Conservation (phyloP, 768 basidiomycete species). For the Termitomyces sp. region DNA sequence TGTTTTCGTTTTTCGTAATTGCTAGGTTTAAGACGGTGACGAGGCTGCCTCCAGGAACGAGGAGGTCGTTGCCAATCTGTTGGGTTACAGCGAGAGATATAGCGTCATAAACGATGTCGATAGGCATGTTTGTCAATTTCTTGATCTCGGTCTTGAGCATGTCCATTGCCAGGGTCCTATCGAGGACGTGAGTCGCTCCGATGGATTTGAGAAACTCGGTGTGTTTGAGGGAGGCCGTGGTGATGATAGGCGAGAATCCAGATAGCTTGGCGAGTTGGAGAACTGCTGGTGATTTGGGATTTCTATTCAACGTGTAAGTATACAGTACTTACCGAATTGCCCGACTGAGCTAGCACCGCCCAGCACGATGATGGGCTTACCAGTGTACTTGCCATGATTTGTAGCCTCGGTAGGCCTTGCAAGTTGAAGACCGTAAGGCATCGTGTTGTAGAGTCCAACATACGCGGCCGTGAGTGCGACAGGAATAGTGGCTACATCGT, state of each 20-base stretch:
- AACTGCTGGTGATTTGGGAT: conserved; percentile 14
- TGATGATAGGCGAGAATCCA: conserved; percentile 34
- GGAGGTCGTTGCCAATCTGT: conserved; percentile 18
- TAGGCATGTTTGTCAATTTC: conserved; percentile 17
- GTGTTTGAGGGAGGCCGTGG: conserved; percentile 33
- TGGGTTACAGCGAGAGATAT: conserved; percentile 20
- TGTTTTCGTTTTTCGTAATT: conserved; percentile 28
- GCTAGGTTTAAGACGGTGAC: conserved; percentile 27
- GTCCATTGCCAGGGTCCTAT: conserved; percentile 16
- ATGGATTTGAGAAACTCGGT: conserved; percentile 24
- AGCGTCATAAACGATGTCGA: conserved; percentile 23
- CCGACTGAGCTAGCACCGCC: conserved; percentile 25
- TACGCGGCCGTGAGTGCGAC: conserved; percentile 32
- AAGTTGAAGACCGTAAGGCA: conserved; percentile 19
- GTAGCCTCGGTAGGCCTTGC: conserved; percentile 18
- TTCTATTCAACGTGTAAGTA: no score
- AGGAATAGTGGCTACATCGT: conserved; percentile 37
- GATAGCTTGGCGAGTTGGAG: conserved; percentile 35
- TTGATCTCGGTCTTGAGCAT: conserved; percentile 17
- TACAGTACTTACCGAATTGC: conserved; percentile 16
- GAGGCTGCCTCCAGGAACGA: conserved; percentile 29
- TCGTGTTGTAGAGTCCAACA: conserved; percentile 25
- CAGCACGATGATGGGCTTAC: conserved; percentile 24
- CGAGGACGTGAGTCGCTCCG: conserved; percentile 33
- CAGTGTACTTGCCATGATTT: conserved; percentile 23